A percentile compares a stretch with the other conserved stretches of the same genome.
Conservation (phyloP, 305 asterid species). For the Solanum aculeatissimum region DNA sequence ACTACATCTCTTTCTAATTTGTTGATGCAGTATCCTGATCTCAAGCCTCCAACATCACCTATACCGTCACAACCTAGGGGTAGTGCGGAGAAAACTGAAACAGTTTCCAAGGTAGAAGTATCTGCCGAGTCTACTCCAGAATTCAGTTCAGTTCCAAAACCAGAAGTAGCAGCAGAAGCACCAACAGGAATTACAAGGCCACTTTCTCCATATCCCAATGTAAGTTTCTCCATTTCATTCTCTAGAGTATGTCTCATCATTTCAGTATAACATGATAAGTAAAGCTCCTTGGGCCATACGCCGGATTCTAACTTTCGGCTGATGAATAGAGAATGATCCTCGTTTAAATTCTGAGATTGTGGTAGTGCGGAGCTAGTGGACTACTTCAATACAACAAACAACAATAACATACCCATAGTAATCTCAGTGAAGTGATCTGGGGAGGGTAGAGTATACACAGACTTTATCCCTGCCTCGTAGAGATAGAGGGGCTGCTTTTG, state of each 20-base stretch:
- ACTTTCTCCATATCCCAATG: conserved; percentile 85
- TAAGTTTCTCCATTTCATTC: conserved; percentile 16
- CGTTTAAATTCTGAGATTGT: neutral
- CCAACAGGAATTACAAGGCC: conserved; percentile 36
- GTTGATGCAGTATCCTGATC: conserved; percentile 75
- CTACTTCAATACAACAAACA: neutral
- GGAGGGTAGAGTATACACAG: no score
- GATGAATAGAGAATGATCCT: neutral
- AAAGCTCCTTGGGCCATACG: neutral
- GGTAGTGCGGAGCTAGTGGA: neutral
- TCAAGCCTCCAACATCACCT: conserved; percentile 92
- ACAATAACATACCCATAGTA: no score
- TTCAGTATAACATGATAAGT: neutral
- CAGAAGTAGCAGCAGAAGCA: conserved; percentile 40
- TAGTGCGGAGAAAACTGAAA: neutral
- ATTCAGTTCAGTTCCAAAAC: conserved; percentile 47
- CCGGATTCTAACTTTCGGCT: neutral
- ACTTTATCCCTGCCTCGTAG: no score
- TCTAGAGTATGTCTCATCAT: neutral
- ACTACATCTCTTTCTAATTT: neutral
- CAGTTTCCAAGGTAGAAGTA: conserved; percentile 15
- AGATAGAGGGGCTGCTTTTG: no score
- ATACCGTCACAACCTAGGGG: conserved; percentile 60
- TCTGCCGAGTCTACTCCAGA: conserved; percentile 30
- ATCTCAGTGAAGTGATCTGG: no score